phyloP scores from a whole-genome alignment of 139 green algal species.

The Ulvella scutata region DNA sequence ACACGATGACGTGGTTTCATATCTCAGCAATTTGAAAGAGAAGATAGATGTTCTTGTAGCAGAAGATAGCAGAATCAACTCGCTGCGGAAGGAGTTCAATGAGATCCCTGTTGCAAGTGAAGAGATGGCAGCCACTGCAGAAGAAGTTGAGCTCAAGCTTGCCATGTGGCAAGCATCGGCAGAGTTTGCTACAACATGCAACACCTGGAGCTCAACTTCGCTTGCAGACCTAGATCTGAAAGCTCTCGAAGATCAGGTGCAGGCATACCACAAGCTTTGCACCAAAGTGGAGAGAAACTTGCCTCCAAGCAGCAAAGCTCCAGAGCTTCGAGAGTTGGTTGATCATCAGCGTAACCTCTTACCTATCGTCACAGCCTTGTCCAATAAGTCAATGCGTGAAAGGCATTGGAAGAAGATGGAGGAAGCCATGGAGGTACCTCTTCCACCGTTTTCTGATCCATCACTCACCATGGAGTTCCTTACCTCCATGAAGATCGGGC shows the following conservation, averaged over 20 bases:
- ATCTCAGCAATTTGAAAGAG: neutral
- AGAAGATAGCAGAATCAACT: slow-evolving; percentile 11
- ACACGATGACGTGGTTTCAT: slow-evolving; percentile 21
- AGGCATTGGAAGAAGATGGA: slow-evolving; percentile 63
- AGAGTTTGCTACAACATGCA: slow-evolving; percentile 36
- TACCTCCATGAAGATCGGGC: slow-evolving; percentile 35
- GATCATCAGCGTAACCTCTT: slow-evolving; percentile 42
- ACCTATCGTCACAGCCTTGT: slow-evolving; percentile 36
- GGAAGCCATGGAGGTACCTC: slow-evolving; percentile 22
- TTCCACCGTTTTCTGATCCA: neutral
- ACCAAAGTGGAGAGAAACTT: slow-evolving; percentile 52
- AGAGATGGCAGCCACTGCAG: slow-evolving; percentile 26
- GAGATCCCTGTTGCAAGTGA: slow-evolving; percentile 21
- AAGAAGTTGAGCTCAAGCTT: slow-evolving; percentile 58
- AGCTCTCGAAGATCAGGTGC: slow-evolving; percentile 46
- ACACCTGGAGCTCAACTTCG: slow-evolving; percentile 21
- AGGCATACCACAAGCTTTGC: slow-evolving; percentile 26
- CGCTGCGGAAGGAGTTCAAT: slow-evolving; percentile 13
- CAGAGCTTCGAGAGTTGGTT: slow-evolving; percentile 32
- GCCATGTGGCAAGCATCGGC: slow-evolving; percentile 37
- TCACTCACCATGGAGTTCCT: slow-evolving; percentile 15
- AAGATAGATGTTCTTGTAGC: slow-evolving; percentile 24
- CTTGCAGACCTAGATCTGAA: slow-evolving; percentile 45
- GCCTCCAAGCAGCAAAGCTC: slow-evolving; percentile 52
- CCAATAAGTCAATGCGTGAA: slow-evolving; percentile 44